phyloP scores from a whole-genome alignment of 164 flowering plant genomes.

The Macadamia integrifolia region DNA sequence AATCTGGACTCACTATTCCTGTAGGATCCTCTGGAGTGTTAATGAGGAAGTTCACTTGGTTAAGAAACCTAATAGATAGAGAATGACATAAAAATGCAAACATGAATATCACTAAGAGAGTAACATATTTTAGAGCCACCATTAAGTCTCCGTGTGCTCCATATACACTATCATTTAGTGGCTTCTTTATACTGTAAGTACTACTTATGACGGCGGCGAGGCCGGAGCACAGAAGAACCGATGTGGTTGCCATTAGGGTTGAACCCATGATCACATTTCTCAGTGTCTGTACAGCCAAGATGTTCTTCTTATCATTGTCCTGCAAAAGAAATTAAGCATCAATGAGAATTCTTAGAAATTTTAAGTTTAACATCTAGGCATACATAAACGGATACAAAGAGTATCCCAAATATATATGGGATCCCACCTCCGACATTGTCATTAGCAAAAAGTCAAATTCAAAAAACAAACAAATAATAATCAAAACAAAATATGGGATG shows the following conservation, averaged over 20 bases:
- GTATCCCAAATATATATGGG: no score
- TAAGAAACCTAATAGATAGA: conserved; percentile 67
- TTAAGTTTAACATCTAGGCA: no score
- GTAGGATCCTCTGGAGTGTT: conserved; percentile 45
- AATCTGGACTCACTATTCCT: conserved; percentile 34
- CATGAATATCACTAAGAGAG: no score
- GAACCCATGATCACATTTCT: conserved; percentile 91
- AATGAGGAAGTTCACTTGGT: conserved; percentile 80
- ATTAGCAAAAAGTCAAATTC: no score
- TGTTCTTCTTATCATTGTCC: conserved; percentile 91
- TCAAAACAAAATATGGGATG: no score
- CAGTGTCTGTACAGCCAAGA: conserved; percentile 80
- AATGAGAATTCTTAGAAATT: not conserved
- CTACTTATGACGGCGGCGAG: conserved; percentile 92
- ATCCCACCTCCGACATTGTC: no score
- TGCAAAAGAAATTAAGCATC: conserved; percentile 14
- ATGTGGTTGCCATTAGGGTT: conserved; percentile 21
- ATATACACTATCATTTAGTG: conserved; percentile 52
- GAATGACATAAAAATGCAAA: conserved; percentile 29
- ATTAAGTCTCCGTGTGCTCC: conserved; percentile 60
- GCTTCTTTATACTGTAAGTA: conserved; percentile 81
- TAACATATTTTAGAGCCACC: no score
- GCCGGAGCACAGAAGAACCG: conserved; percentile 71
- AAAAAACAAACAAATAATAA: no score
- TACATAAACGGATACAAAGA: no score